Evolutionary conservation across 1,284 basidiomycete species (phyloP), one percentile per base, ranked within the genome.

Genomic region (Schizopora paradoxa): DNA sequence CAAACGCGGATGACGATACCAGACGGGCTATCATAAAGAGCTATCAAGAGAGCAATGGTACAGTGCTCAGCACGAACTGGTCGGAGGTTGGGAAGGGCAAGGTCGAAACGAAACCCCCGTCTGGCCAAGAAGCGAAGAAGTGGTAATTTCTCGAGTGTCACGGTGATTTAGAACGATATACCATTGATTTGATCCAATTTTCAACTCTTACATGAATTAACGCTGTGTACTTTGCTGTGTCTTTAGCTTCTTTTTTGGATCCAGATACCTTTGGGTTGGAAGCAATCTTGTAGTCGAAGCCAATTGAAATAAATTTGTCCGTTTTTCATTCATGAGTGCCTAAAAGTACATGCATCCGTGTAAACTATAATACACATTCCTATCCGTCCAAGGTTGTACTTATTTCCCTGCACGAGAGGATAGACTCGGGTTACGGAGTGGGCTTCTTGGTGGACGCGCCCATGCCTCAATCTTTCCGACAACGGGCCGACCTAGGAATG

Each of bases 1-100:
- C 73, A 2, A 85, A 86, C 59, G 87, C 91, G 8, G 91, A 95
- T 59, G 87, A 91, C 0, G 88, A 96, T 58, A 91, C 91, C 3
- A 79, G 74, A 57, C 76, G 82, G 31, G 94, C 93, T 0, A 97
- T 97, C 91, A 82, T 96, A 80, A 97, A 97, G 76, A 92, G 89
- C 61, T 96, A 89, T 62, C 74, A 77, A 48, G 91, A 95, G 69
- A 91, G 86, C 54, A 90, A 90, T 5, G 91, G 93, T 2, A 97
- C 93, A 6, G 84, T 90, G 0, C 71, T 97, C 35, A 92, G 88
- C 66, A 97, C 93, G 0, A 91, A 96, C 64, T 97, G 93, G 93
- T 77, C 79, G 4, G 88, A 91, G 53, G 91, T 96, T 6, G 71
- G 67, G 52, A 86, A 86, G 67, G 73, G 59, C 23, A 66, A 61